Base-by-base conservation (phyloP, 169 alveolate genomes). In the Eimeria maxima region DNA sequence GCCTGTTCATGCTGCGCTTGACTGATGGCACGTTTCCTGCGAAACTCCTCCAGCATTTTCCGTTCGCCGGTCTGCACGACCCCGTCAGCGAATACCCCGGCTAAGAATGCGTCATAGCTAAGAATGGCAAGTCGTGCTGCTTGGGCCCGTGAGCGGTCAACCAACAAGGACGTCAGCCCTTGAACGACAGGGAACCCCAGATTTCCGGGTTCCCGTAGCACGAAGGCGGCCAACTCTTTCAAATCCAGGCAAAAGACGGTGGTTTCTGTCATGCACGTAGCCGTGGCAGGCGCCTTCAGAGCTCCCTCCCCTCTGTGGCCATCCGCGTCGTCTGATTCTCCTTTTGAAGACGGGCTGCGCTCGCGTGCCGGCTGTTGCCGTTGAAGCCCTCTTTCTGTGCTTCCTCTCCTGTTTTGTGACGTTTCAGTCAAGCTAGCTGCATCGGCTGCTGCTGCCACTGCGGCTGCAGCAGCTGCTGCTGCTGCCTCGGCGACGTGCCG, bases 101-200 rank as follows among this genome's bases (percentile, higher is more conserved):
- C 95, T 65, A 92, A 60, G 69, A 92, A 81, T 42, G 95, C 87
- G 71, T 92, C 95, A 74, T 92, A 92, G 84, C 91, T 92, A 69
- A 50, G 69, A 74, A 92, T 33, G 45, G 95, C 95, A 27, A 92
- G 90, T 14, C 95, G 91, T 24, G 78, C 67, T 4, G 95, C 95
- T 63, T 92, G 92, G n/a, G 95, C 95, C 18, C 67, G 38, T 8
- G 95, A 74, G 20, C 95, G 90, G 53, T 92, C 69, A 33, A 92
- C 95, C 53, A 92, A 44, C 83, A 92, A 69, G 20, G 95, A 55
- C 67, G 95, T 63, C 76, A 92, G 95, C 33, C 95, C 95, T 47
- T 92, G 95, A n/a, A 92, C 91, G 0, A 92, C 95, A n/a, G 95
- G 95, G 84, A 92, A 92, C 11, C 91, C 95, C 53, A 92, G 50